A percentile compares a stretch with the other conserved stretches of the same genome.
Evolutionary conservation across 2,329 filamentous ascomycete species (phyloP).

Genomic region (Rhinocladiella mackenziei): DNA sequence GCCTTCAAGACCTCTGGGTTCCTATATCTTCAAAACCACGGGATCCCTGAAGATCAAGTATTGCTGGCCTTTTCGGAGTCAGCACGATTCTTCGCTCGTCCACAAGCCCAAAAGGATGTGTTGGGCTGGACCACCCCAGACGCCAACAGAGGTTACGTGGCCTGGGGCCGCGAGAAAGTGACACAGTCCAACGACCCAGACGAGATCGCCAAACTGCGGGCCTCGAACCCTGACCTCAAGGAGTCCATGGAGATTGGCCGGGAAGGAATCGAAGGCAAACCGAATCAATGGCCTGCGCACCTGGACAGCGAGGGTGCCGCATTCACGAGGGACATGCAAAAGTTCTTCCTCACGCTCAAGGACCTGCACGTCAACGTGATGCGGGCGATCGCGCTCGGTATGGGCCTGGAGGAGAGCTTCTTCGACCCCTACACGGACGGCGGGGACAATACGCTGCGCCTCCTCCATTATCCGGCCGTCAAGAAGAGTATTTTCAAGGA

Average conservation of each 20-base stretch:
- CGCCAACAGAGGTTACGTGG: slow-evolving; percentile 70
- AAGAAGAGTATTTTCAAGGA: slow-evolving; percentile 60
- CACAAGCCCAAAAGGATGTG: slow-evolving; percentile 59
- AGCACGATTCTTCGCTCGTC: slow-evolving; percentile 65
- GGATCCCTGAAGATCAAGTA: slow-evolving; percentile 59
- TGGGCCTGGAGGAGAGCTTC: slow-evolving; percentile 66
- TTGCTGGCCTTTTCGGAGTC: slow-evolving; percentile 63
- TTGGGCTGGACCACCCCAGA: slow-evolving; percentile 68
- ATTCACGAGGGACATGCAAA: slow-evolving; percentile 69
- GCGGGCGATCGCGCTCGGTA: slow-evolving; percentile 77
- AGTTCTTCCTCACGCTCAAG: slow-evolving; percentile 73
- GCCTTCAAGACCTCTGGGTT: slow-evolving; percentile 86
- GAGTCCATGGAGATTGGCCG: slow-evolving; percentile 60
- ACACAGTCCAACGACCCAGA: slow-evolving; percentile 52
- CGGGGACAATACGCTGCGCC: slow-evolving; percentile 66
- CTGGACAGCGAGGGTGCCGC: slow-evolving; percentile 48
- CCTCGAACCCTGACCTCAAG: slow-evolving; percentile 50
- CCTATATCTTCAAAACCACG: slow-evolving; percentile 79
- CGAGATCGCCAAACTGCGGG: slow-evolving; percentile 58
- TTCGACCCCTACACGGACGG: slow-evolving; percentile 72
- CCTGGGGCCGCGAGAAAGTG: slow-evolving; percentile 68
- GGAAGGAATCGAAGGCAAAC: slow-evolving; percentile 56
- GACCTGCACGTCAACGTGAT: slow-evolving; percentile 71
- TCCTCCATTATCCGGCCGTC: slow-evolving; percentile 74
- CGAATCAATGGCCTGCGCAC: slow-evolving; percentile 72